Percentiles rank a stretch among this genome's conserved stretches.
These are phyloP conservation scores for Endothia cerciana DNA, from an alignment of 2,329 filamentous ascomycete species.

Conservation along the genomic window DNA sequence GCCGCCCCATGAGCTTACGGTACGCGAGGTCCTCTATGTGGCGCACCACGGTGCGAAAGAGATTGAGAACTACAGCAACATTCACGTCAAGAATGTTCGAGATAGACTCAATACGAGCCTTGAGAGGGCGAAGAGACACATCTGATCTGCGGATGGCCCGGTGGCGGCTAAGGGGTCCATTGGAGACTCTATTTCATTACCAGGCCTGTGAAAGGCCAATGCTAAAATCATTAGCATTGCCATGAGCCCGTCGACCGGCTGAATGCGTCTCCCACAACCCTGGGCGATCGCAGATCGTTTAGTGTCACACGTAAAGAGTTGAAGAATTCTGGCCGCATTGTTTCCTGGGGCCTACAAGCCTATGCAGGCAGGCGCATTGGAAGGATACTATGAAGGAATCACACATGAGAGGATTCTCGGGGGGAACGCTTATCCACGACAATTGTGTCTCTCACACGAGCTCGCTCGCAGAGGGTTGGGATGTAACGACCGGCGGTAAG, in stretches of 20 bases:
- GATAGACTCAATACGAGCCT: conserved; percentile 22
- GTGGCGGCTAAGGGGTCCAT: background rate
- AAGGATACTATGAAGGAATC: background rate
- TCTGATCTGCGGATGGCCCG: background rate
- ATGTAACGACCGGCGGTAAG: conserved; percentile 79
- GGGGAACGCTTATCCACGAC: background rate
- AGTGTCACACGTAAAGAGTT: too few relatives aligned
- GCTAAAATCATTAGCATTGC: background rate
- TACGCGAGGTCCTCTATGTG: conserved; percentile 22
- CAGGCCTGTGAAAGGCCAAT: background rate
- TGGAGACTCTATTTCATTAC: background rate
- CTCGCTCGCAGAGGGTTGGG: conserved; percentile 1
- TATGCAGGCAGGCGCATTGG: background rate
- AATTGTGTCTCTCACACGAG: background rate
- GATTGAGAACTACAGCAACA: conserved; percentile 23
- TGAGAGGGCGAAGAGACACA: conserved; percentile 15
- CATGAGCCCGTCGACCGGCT: background rate
- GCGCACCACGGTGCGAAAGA: conserved; percentile 19
- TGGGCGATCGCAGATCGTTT: background rate
- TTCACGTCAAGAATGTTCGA: conserved; percentile 23
- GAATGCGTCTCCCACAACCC: background rate
- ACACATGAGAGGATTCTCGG: background rate
- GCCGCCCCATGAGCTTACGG: conserved; percentile 17
- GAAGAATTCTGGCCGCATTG: background rate
- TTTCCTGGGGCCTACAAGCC: background rate